Evolutionary conservation across 805 yeast species (phyloP).

Genomic region (Nakazawaea peltata): DNA sequence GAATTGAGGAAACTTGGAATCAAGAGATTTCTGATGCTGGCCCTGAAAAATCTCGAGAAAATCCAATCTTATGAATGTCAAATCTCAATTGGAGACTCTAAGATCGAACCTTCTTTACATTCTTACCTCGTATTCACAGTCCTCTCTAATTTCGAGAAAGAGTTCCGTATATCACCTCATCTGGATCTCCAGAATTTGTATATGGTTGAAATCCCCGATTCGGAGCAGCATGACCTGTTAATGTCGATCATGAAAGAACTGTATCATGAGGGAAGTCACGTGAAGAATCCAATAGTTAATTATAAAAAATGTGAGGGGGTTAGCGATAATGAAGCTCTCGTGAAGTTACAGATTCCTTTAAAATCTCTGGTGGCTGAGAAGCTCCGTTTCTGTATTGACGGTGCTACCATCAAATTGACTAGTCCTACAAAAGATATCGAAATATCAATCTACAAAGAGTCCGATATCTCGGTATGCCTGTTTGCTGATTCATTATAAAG

Average conservation of each 20-base stretch:
- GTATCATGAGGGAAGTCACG: constrained; percentile 49
- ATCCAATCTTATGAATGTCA: constrained; percentile 36
- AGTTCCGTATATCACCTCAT: constrained; percentile 54
- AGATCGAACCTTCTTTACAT: constrained; percentile 23
- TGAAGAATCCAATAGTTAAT: constrained; percentile 36
- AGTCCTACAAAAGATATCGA: background rate
- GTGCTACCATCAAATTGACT: constrained; percentile 32
- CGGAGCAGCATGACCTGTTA: constrained; percentile 26
- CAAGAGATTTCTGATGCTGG: constrained; percentile 66
- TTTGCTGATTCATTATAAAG: too few relatives aligned
- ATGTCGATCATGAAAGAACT: constrained; percentile 51
- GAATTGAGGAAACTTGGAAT: constrained; percentile 57
- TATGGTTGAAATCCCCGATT: constrained; percentile 41
- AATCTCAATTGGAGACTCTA: background rate
- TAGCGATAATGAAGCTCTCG: too few relatives aligned
- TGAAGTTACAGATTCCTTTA: too few relatives aligned
- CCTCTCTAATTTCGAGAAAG: constrained; percentile 48
- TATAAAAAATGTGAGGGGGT: constrained; percentile 27
- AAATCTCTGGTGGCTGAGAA: too few relatives aligned
- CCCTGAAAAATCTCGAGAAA: constrained; percentile 37
- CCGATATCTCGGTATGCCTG: too few relatives aligned
- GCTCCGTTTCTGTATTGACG: constrained; percentile 64
- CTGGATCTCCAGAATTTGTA: constrained; percentile 35
- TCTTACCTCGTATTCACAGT: constrained; percentile 56
- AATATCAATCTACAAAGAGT: too few relatives aligned